phyloP scores from a whole-genome alignment of 164 flowering plant genomes.

The Liquidambar formosana region DNA sequence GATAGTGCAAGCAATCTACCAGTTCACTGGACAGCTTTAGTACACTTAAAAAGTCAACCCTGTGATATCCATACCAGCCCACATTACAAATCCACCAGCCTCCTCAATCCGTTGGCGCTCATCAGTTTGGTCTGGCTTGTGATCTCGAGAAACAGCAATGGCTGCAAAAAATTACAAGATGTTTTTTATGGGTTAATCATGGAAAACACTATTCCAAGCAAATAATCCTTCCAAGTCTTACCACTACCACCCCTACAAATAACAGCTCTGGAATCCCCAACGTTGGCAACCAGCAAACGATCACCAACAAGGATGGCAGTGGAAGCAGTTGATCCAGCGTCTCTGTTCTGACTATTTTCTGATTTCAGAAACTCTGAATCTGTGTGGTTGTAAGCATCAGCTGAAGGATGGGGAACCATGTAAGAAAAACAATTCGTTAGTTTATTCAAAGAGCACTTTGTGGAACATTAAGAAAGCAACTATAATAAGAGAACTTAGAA shows the following conservation, averaged over 20 bases:
- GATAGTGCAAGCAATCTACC: slow-evolving; percentile 1
- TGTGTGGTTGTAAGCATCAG: slow-evolving; percentile 91
- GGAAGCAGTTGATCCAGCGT: slow-evolving; percentile 99
- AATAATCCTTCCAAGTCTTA: slow-evolving; percentile 21
- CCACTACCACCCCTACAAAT: slow-evolving; percentile 94
- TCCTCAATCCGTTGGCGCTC: slow-evolving; percentile 95
- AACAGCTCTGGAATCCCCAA: slow-evolving; percentile 97
- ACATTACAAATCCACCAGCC: slow-evolving; percentile 99
- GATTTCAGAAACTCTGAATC: slow-evolving; percentile 91
- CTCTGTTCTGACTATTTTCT: slow-evolving; percentile 81
- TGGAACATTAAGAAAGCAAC: not conserved
- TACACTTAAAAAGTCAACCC: not conserved
- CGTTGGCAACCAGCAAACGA: slow-evolving; percentile 93
- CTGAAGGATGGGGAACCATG: slow-evolving; percentile 36
- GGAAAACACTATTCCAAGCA: not conserved
- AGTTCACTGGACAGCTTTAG: slow-evolving; percentile 2
- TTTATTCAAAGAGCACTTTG: not conserved
- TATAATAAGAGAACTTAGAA: not conserved
- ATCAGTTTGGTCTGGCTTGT: slow-evolving; percentile 96
- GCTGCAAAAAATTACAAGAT: slow-evolving; percentile 43
- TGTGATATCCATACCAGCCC: slow-evolving; percentile 69
- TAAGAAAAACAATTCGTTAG: not conserved
- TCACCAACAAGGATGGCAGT: slow-evolving; percentile 97
- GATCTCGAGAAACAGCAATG: slow-evolving; percentile 95
- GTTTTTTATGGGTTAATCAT: slow-evolving; percentile 1